phyloP scores from a whole-genome alignment of 768 basidiomycete species.

The Tylopilus sp. region DNA sequence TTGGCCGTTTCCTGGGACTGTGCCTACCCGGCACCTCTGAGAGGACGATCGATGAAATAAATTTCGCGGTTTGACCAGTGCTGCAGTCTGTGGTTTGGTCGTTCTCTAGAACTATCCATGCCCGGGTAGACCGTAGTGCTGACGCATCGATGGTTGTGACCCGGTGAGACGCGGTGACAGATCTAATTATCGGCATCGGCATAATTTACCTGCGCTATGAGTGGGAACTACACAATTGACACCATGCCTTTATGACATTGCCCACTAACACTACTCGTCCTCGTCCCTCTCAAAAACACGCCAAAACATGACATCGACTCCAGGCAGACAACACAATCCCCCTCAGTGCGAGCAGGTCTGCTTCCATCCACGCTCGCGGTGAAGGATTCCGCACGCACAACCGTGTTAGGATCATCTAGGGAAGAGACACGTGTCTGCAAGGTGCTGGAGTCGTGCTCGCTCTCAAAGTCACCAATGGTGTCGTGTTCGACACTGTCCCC shows the following conservation, averaged over 20 bases:
- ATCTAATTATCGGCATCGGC: constrained; percentile 5
- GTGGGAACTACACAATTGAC: constrained; percentile 20
- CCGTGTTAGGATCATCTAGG: not conserved
- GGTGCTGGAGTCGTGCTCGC: not conserved
- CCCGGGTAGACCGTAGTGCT: not conserved
- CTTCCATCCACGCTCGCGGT: not conserved
- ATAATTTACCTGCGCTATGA: constrained; percentile 15
- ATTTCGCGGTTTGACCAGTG: constrained; percentile 1
- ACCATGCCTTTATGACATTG: constrained; percentile 12
- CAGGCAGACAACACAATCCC: not conserved
- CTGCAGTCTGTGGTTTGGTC: too few relatives aligned
- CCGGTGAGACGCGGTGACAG: constrained; percentile 10
- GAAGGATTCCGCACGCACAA: not conserved
- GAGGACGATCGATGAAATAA: too few relatives aligned
- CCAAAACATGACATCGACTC: not conserved
- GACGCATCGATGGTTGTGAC: constrained; percentile 19
- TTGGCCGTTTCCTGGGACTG: too few relatives aligned
- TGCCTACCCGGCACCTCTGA: too few relatives aligned
- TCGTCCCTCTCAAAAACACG: not conserved
- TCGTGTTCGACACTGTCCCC: constrained; percentile 1
- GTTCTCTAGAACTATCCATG: not conserved
- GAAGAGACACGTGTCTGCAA: not conserved
- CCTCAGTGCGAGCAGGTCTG: not conserved
- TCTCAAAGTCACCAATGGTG: not conserved
- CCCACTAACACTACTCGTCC: constrained; percentile 9